Evolutionary conservation across 2,329 filamentous ascomycete species (phyloP).

Genomic region (Aureobasidium sp.): DNA sequence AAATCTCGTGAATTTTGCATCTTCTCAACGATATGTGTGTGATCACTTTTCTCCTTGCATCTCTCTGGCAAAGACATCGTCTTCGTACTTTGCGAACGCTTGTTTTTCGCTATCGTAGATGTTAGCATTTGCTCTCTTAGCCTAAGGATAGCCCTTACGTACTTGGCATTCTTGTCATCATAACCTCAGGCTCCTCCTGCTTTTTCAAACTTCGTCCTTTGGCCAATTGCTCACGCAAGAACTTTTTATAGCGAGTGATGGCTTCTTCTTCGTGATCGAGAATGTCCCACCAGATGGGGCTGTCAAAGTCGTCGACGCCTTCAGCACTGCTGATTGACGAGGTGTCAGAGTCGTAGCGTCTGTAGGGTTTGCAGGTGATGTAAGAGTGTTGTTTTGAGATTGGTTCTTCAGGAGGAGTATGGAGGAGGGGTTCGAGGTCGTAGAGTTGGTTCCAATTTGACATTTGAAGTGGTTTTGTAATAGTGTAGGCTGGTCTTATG

Average conservation of each 20-base stretch:
- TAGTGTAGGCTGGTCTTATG: not conserved
- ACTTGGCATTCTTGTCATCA: not conserved
- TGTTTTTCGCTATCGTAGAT: not conserved
- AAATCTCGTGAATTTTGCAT: conserved; percentile 4
- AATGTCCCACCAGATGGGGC: not conserved
- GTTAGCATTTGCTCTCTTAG: not conserved
- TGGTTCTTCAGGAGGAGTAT: not conserved
- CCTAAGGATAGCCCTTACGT: not conserved
- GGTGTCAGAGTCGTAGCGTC: conserved; percentile 5
- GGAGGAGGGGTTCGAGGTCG: not conserved
- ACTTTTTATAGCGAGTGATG: not conserved
- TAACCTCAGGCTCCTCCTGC: not conserved
- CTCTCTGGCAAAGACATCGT: not conserved
- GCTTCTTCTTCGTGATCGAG: conserved; percentile 3
- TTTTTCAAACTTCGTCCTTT: not conserved
- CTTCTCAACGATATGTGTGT: not conserved
- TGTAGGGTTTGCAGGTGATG: not conserved
- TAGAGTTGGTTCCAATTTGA: not conserved
- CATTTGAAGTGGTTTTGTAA: not conserved
- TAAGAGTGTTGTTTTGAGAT: not conserved
- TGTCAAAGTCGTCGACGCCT: not conserved
- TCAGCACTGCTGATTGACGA: not conserved
- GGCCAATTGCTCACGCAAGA: not conserved
- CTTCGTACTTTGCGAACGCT: not conserved
- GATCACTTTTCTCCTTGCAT: not conserved